A percentile compares a stretch with the other conserved stretches of the same genome.
Conservation (phyloP, 2,329 filamentous ascomycete genomes). For the Apiospora malaysiana region DNA sequence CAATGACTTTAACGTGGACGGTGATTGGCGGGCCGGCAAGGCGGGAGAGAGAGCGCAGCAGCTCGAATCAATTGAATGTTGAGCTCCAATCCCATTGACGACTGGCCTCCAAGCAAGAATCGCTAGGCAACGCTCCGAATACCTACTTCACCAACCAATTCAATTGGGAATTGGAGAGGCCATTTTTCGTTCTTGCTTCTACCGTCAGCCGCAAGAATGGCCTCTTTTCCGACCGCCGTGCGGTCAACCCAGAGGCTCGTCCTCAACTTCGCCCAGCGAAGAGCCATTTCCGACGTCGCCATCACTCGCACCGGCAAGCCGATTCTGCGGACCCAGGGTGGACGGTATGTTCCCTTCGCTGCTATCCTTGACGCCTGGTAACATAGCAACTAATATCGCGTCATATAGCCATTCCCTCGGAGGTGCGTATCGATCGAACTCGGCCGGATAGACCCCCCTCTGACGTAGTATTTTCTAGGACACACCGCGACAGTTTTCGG, state of each 20-base stretch:
- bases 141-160: constrained; percentile 28
- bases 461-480: constrained; percentile 56
- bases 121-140: constrained; percentile 24
- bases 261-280: constrained; percentile 55
- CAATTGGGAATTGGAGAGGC: constrained; percentile 39
- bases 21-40: constrained; percentile 26
- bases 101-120: constrained; percentile 11
- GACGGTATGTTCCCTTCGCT: constrained; percentile 67
- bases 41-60: constrained; percentile 14
- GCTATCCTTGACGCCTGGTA: constrained; percentile 30
- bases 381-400: constrained; percentile 24
- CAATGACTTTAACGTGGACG: constrained; percentile 20
- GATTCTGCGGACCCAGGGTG: constrained; percentile 85
- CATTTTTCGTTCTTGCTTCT: constrained; percentile 39
- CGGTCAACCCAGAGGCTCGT: constrained; percentile 57
- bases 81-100: constrained; percentile 22
- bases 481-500: constrained; percentile 98
- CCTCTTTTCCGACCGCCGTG: constrained; percentile 61
- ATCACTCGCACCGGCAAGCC: constrained; percentile 97
- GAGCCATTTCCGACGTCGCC: constrained; percentile 77
- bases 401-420: constrained; percentile 76
- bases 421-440: constrained; percentile 60
- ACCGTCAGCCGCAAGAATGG: constrained; percentile 50
- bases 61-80: constrained; percentile 19
- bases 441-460: constrained; percentile 1